Evolutionary conservation across 2,329 filamentous ascomycete genomes (phyloP).

Genomic region (Arthrobotrys iridis): DNA sequence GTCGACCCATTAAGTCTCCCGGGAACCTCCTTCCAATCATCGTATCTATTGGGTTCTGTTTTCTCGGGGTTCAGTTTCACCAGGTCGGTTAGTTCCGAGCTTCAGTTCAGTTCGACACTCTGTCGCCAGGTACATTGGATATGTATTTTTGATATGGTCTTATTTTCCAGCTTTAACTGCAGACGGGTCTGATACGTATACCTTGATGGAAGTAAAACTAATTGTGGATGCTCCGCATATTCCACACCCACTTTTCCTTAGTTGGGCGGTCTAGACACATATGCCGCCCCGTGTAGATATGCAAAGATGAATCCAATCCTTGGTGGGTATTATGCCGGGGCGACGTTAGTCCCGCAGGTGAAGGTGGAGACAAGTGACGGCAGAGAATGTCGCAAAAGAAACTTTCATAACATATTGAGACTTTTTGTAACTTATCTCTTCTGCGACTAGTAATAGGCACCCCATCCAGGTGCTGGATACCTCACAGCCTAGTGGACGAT

Average conservation of each 20-base stretch:
- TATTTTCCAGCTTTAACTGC: not conserved
- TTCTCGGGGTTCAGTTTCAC: not conserved
- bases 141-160: not conserved
- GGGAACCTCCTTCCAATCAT: not conserved
- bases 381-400: constrained; percentile 9
- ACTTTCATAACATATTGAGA: not conserved
- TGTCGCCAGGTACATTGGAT: constrained; percentile 8
- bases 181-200: not conserved
- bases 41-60: not conserved
- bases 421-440: no score
- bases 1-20: not conserved
- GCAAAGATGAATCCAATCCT: not conserved
- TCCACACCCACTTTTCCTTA: not conserved
- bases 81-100: not conserved
- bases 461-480: no score
- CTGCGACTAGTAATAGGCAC: no score
- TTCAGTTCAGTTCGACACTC: not conserved
- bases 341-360: not conserved
- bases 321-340: not conserved
- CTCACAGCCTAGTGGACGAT: no score
- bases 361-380: not conserved
- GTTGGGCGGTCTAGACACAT: not conserved
- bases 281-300: not conserved
- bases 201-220: constrained; percentile 13
- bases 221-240: constrained; percentile 3